phyloP scores from a whole-genome alignment of 1,284 basidiomycete genomes.

The Fomitopsis schrenkii region DNA sequence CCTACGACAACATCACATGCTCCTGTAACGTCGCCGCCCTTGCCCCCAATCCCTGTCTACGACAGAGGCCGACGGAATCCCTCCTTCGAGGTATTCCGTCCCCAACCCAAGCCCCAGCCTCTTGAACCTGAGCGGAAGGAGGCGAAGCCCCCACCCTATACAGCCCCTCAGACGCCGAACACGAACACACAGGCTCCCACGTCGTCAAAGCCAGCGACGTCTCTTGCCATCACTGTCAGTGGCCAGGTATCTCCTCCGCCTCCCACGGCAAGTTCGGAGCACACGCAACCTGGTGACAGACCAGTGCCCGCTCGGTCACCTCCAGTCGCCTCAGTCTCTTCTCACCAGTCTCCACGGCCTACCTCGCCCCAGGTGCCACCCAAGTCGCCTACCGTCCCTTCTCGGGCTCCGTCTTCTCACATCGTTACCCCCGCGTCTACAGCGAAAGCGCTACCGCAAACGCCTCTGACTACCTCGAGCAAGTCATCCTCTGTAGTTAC shows the following conservation, averaged over 20 bases:
- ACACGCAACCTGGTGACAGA: not conserved
- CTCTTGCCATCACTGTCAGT: slow-evolving; percentile 1
- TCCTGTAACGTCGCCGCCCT: slow-evolving; percentile 8
- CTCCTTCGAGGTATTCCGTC: slow-evolving; percentile 20
- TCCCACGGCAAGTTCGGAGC: not conserved
- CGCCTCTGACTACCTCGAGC: not conserved
- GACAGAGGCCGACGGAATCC: slow-evolving; percentile 16
- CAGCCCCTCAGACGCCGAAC: slow-evolving; percentile 12
- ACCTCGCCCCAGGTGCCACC: slow-evolving; percentile 1
- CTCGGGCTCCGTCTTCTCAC: not conserved
- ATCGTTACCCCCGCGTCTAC: slow-evolving; percentile 3
- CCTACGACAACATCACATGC: slow-evolving; percentile 16
- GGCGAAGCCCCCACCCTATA: slow-evolving; percentile 15
- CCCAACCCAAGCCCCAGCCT: slow-evolving; percentile 32
- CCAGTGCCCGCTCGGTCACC: slow-evolving; percentile 2
- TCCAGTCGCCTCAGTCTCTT: not conserved
- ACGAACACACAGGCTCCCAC: slow-evolving; percentile 12
- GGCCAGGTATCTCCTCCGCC: not conserved
- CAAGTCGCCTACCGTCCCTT: not conserved
- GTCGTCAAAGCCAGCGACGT: slow-evolving; percentile 13
- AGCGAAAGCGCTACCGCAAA: not conserved
- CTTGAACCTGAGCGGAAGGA: slow-evolving; percentile 9
- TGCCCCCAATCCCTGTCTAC: slow-evolving; percentile 10
- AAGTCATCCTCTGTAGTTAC: not conserved
- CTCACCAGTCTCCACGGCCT: not conserved